Evolutionary conservation across 2,329 filamentous ascomycete species (phyloP).

Genomic region (Falciphora oryzae): DNA sequence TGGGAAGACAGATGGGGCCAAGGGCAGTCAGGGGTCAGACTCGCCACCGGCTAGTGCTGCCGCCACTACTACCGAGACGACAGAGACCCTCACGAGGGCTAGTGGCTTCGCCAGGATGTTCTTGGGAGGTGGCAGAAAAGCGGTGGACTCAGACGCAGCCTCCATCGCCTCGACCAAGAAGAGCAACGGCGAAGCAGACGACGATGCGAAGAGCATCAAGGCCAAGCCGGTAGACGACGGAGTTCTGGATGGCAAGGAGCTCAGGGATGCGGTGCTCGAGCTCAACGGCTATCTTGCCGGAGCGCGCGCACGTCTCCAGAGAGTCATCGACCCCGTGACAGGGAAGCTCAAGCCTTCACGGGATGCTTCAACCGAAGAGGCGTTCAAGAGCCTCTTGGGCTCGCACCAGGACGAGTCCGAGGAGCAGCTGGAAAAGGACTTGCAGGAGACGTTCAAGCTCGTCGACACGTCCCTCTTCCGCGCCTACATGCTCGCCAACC

Average conservation of each 20-base stretch:
- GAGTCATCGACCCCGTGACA: conserved; percentile 56
- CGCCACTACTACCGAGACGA: conserved; percentile 30
- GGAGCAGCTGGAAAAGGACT: conserved; percentile 61
- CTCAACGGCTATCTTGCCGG: conserved; percentile 85
- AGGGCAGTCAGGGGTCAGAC: conserved; percentile 21
- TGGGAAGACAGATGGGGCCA: conserved; percentile 22
- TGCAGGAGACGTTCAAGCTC: conserved; percentile 71
- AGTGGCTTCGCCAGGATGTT: conserved; percentile 50
- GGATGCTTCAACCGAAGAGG: conserved; percentile 40
- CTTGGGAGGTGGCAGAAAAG: conserved; percentile 38
- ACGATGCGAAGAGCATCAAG: conserved; percentile 45
- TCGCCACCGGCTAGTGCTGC: conserved; percentile 25
- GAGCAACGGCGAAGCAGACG: conserved; percentile 44
- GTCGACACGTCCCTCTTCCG: conserved; percentile 94
- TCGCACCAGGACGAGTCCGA: conserved; percentile 41
- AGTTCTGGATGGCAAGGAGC: conserved; percentile 70
- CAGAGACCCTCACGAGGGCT: neutral
- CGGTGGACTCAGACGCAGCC: conserved; percentile 42
- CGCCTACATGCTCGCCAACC: conserved; percentile 88
- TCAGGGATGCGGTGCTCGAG: conserved; percentile 74
- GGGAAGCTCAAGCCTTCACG: conserved; percentile 51
- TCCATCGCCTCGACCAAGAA: conserved; percentile 57
- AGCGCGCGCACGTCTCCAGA: conserved; percentile 62
- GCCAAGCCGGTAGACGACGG: conserved; percentile 40
- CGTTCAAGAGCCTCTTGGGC: conserved; percentile 50